Evolutionary conservation across 441 rosid genomes (phyloP).

Genomic region (Geranium incanum): DNA sequence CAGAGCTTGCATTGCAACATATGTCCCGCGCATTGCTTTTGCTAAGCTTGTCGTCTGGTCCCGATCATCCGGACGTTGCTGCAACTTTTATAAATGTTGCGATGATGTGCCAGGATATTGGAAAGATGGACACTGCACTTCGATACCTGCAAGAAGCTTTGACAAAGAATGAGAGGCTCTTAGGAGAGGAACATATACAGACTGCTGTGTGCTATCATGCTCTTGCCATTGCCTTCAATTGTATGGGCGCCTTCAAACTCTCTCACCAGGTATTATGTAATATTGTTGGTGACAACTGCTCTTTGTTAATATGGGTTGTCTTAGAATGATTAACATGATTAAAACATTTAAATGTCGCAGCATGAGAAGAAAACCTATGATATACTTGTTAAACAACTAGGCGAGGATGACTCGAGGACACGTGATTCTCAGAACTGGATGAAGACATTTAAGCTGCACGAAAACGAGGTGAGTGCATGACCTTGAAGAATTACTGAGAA

Average conservation of each 20-base stretch:
- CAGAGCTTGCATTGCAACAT: constrained; percentile 88
- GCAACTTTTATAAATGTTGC: constrained; percentile 98
- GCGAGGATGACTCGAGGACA: constrained; percentile 94
- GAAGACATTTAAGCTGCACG: constrained; percentile 95
- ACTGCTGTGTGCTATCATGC: constrained; percentile 99
- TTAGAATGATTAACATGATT: constrained; percentile 1
- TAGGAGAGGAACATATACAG: constrained; percentile 94
- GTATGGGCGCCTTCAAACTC: constrained; percentile 96
- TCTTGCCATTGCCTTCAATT: constrained; percentile 95
- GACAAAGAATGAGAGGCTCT: constrained; percentile 90
- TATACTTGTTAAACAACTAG: constrained; percentile 93
- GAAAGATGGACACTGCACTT: constrained; percentile 95
- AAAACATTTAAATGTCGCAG: constrained; percentile 34
- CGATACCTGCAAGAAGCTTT: constrained; percentile 98
- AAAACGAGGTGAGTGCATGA: constrained; percentile 72
- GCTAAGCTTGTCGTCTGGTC: constrained; percentile 86
- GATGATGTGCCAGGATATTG: constrained; percentile 77
- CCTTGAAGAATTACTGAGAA: no score
- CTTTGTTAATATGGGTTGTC: background rate
- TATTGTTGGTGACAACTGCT: background rate
- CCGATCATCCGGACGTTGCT: constrained; percentile 99
- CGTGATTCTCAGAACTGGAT: constrained; percentile 90
- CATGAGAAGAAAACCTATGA: constrained; percentile 98
- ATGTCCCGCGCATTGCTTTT: constrained; percentile 94
- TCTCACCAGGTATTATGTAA: constrained; percentile 75